phyloP scores from a whole-genome alignment of 305 asterid species.

The Caryopteris hybrid region DNA sequence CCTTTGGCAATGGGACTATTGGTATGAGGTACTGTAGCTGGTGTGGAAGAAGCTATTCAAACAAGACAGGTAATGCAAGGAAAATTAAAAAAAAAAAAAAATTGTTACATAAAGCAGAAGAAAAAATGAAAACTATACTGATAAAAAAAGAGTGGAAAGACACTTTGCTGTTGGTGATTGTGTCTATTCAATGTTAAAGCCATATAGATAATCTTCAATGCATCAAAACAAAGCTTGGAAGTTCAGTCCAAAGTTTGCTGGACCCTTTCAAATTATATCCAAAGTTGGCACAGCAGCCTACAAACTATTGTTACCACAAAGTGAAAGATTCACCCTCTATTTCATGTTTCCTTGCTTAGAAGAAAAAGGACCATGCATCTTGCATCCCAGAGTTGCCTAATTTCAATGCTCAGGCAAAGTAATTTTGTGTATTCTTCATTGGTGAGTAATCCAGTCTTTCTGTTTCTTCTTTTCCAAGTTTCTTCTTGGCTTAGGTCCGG shows the following conservation, averaged over 20 bases:
- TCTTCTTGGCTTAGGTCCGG: no score
- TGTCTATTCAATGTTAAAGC: neutral
- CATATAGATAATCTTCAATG: neutral
- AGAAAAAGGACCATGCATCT: no score
- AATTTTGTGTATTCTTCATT: no score
- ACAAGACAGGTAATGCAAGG: no score
- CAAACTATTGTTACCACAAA: neutral
- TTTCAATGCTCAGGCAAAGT: no score
- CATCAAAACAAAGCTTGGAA: neutral
- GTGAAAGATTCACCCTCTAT: neutral
- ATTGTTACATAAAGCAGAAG: no score
- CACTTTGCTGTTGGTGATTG: neutral
- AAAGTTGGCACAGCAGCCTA: neutral
- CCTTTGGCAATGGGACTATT: neutral
- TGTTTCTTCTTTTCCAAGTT: no score
- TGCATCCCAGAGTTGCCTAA: no score
- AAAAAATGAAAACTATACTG: neutral
- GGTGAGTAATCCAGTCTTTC: no score
- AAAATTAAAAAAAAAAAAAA: no score
- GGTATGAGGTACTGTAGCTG: neutral
- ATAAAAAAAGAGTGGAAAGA: neutral
- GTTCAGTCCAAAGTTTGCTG: neutral
- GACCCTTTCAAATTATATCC: neutral
- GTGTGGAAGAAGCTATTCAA: neutral
- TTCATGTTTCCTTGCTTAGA: neutral